Conservation (phyloP, 2,329 filamentous ascomycete genomes). For the Pseudopyrenochaeta lycopersici region DNA sequence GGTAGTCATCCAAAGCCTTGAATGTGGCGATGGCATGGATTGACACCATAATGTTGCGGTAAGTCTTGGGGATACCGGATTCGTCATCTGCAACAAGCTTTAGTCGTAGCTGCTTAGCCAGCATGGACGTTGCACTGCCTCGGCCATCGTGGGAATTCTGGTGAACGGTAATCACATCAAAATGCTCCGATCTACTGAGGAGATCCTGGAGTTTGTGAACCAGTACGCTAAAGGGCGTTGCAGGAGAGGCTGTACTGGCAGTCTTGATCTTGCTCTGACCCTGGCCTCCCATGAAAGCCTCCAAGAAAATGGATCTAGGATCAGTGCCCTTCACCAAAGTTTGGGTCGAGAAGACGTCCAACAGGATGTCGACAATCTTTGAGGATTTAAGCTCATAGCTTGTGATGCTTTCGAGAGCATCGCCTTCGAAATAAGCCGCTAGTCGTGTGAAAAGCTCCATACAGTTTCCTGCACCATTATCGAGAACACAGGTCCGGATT, state of each 20-base stretch:
- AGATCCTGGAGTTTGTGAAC: slow-evolving; percentile 95
- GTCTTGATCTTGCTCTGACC: slow-evolving; percentile 70
- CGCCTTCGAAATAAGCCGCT: slow-evolving; percentile 85
- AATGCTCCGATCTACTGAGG: slow-evolving; percentile 95
- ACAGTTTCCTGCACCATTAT: slow-evolving; percentile 58
- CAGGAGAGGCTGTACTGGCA: slow-evolving; percentile 71
- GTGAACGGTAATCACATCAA: slow-evolving; percentile 95
- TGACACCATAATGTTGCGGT: slow-evolving; percentile 95
- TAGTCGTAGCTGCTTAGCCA: slow-evolving; percentile 92
- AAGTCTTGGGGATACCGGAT: slow-evolving; percentile 85
- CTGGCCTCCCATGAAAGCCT: slow-evolving; percentile 86
- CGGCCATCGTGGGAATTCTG: slow-evolving; percentile 91
- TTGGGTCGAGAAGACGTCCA: slow-evolving; percentile 81
- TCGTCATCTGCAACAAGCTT: slow-evolving; percentile 89
- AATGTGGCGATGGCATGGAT: slow-evolving; percentile 99
- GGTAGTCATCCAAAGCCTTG: slow-evolving; percentile 94
- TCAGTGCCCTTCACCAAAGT: slow-evolving; percentile 63
- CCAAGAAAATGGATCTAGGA: slow-evolving; percentile 84
- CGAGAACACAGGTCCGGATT: slow-evolving; percentile 75
- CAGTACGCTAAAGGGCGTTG: slow-evolving; percentile 88
- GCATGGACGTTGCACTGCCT: slow-evolving; percentile 92
- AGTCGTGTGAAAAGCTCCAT: slow-evolving; percentile 76
- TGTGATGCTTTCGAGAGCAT: slow-evolving; percentile 91
- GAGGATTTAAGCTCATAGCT: slow-evolving; percentile 94
- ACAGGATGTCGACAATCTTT: slow-evolving; percentile 82